Conservation (phyloP, 495 filamentous ascomycete species). For the Massariosphaeria phaeospora region DNA sequence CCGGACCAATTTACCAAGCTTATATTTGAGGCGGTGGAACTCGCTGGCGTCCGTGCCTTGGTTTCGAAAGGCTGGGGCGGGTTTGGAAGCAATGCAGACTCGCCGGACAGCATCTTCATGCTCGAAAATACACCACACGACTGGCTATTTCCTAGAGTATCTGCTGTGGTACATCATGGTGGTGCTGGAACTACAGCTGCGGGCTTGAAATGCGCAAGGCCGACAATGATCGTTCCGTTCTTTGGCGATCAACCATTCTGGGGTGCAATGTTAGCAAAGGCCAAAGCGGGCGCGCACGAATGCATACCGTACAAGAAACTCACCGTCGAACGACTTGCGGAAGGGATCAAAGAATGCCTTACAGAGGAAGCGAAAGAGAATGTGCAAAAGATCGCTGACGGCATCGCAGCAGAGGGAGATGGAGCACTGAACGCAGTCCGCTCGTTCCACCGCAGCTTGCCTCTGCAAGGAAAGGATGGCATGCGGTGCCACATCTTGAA, state of each 20-base stretch:
- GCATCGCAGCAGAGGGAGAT: slow-evolving; percentile 64
- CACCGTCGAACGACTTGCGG: slow-evolving; percentile 57
- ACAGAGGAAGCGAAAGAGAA: slow-evolving; percentile 52
- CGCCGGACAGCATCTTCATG: slow-evolving; percentile 40
- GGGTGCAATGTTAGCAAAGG: slow-evolving; percentile 65
- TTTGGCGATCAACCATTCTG: slow-evolving; percentile 67
- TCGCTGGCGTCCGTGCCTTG: slow-evolving; percentile 39
- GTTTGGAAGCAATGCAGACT: slow-evolving; percentile 30
- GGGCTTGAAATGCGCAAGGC: slow-evolving; percentile 39
- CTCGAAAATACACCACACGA: slow-evolving; percentile 43
- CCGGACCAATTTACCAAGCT: slow-evolving; percentile 40
- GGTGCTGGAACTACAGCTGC: slow-evolving; percentile 42
- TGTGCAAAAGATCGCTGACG: slow-evolving; percentile 54
- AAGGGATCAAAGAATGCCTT: slow-evolving; percentile 65
- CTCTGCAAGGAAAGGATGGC: slow-evolving; percentile 49
- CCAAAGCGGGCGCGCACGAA: slow-evolving; percentile 58
- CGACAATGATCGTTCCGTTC: slow-evolving; percentile 43
- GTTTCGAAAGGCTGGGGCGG: slow-evolving; percentile 43
- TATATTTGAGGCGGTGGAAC: slow-evolving; percentile 39
- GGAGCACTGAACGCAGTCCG: slow-evolving; percentile 68
- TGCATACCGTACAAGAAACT: slow-evolving; percentile 71
- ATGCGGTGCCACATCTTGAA: slow-evolving; percentile 67
- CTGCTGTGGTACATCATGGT: slow-evolving; percentile 42
- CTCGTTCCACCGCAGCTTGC: slow-evolving; percentile 63
- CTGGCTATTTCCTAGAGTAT: slow-evolving; percentile 40